These are phyloP conservation scores for Magnusiomyces paraingens DNA, from an alignment of 1,139 yeast species.

Conservation along the genomic window DNA sequence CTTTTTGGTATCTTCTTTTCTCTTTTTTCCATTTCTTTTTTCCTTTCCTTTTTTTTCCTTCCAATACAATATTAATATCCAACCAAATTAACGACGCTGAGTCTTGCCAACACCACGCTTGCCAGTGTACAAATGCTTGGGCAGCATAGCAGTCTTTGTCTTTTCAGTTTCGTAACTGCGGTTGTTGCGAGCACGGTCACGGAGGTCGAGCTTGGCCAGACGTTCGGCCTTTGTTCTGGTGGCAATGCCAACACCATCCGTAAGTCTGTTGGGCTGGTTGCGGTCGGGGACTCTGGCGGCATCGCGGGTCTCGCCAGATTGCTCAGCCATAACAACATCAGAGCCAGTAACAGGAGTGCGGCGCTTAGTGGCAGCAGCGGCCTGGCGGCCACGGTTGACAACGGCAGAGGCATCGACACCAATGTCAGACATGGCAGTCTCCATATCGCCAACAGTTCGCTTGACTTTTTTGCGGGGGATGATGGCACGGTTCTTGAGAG, in stretches of 20 bases:
- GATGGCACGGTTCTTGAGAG: constrained; percentile 78
- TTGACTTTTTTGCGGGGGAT: constrained; percentile 89
- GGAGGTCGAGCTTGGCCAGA: constrained; percentile 80
- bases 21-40: not conserved
- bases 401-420: constrained; percentile 80
- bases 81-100: constrained; percentile 43
- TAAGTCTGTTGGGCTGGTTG: constrained; percentile 72
- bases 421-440: constrained; percentile 76
- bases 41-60: not conserved
- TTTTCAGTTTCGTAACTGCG: constrained; percentile 96
- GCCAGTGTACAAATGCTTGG: constrained; percentile 93
- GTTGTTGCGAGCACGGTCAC: constrained; percentile 88
- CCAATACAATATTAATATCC: constrained; percentile 27
- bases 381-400: constrained; percentile 32
- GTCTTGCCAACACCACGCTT: constrained; percentile 92
- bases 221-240: constrained; percentile 80
- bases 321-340: constrained; percentile 58
- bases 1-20: not conserved
- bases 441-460: constrained; percentile 74
- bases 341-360: constrained; percentile 54
- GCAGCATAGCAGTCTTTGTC: constrained; percentile 75
- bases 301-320: constrained; percentile 30
- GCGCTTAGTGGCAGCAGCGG: constrained; percentile 36
- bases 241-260: constrained; percentile 81
- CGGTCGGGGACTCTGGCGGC: constrained; percentile 39